These are phyloP conservation scores for Pichia sp. DNA, from an alignment of 1,139 yeast genomes.

Conservation along the genomic window DNA sequence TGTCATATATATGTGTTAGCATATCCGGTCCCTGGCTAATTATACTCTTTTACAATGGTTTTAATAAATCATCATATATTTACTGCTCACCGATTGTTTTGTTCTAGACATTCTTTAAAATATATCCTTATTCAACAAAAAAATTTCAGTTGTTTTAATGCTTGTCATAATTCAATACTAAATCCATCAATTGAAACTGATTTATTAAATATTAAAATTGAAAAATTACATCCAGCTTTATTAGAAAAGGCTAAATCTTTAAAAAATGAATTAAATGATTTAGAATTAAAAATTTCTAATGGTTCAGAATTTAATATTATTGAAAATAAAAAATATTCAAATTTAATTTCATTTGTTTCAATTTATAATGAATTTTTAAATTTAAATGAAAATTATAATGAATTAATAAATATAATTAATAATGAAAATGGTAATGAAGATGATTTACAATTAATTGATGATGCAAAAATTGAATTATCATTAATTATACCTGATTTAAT, in stretches of 20 bases:
- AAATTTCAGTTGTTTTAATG: too few relatives aligned
- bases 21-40: too few relatives aligned
- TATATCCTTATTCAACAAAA: too few relatives aligned
- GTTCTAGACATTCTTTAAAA: too few relatives aligned
- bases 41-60: too few relatives aligned
- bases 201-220: constrained; percentile 5
- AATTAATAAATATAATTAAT: constrained; percentile 28
- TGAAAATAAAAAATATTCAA: constrained; percentile 51
- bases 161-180: neutral
- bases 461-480: constrained; percentile 44
- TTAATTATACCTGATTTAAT: constrained; percentile 34
- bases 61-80: too few relatives aligned
- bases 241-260: constrained; percentile 53
- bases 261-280: constrained; percentile 40
- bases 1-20: too few relatives aligned
- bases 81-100: too few relatives aligned
- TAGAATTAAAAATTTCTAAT: constrained; percentile 43
- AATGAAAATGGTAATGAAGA: constrained; percentile 35
- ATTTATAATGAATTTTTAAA: constrained; percentile 42
- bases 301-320: constrained; percentile 48
- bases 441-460: constrained; percentile 30
- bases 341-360: constrained; percentile 48
- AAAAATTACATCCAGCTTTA: constrained; percentile 43
- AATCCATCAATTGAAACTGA: neutral
- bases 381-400: constrained; percentile 22